Evolutionary conservation across 2,329 filamentous ascomycete genomes (phyloP), one percentile per base, ranked within the genome.

Genomic region (Xylaria sp.): DNA sequence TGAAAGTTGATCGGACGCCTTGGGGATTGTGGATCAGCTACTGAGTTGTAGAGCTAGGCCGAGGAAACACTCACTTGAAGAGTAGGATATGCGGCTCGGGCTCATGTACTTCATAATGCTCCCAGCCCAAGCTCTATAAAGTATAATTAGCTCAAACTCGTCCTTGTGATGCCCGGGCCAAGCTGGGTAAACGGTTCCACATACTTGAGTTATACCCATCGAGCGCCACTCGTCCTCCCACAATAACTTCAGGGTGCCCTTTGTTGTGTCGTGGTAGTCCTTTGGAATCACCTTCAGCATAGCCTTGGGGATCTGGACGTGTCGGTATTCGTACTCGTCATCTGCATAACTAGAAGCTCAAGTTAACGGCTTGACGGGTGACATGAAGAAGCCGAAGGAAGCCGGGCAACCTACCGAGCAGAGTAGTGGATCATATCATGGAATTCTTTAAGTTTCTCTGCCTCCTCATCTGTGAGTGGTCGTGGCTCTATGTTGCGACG

Each of bases 191-290:
- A 39, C 18, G 34, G 48, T 45, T 41, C 25, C 58, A 71, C 85
- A 56, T 83, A 97, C 94, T 90, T 97, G 95, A 73, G 96, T 99
- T 79, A 99, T 99, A 59, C 96, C 96, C 77, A 99, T 87, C 41
- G 92, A 94, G 81, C 96, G 90, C 96, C 96, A 99, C 83, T 99
- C 96, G 73, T 98, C 95, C 81, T 99, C 96, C 94, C 95, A 97
- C 69, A 99, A 83, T 74, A 99, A 84, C 84, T 98, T 99, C 81
- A 99, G 83, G 6, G 95, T 98, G 70, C 96, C 96, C 81, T 97
- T 93, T 60, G 89, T 84, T 59, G 90, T 87, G 80, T 97, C 94
- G 78, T 97, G 95, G 81, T 97, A 97, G 72, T 97, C 95, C 79
- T 94, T 91, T 23, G 96, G 96, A 74, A 99, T 98, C 46, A 89